Evolutionary conservation across 2,329 filamentous ascomycete species (phyloP).

Genomic region (Fusarium acutatum): DNA sequence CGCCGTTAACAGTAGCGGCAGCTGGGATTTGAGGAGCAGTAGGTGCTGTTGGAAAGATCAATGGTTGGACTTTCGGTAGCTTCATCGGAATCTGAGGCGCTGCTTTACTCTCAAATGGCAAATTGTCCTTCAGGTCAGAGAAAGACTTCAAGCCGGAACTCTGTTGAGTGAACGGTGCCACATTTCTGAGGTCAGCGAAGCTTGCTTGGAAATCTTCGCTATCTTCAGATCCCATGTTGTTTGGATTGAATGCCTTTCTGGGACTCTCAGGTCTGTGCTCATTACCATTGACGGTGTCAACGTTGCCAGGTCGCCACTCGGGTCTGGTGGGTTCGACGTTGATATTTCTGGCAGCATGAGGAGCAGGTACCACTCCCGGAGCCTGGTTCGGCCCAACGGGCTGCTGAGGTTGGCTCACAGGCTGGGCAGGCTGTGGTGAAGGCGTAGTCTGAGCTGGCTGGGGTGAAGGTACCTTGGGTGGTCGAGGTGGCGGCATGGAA

Average conservation of each 20-base stretch:
- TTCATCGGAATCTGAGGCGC: conserved; percentile 53
- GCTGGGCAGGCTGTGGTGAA: conserved; percentile 16
- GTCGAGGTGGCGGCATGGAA: conserved; percentile 29
- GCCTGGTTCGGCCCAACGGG: background rate
- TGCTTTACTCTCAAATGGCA: conserved; percentile 65
- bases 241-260: conserved; percentile 43
- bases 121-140: conserved; percentile 62
- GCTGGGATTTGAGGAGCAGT: conserved; percentile 58
- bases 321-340: conserved; percentile 66
- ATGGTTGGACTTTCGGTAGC: conserved; percentile 44
- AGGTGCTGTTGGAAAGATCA: conserved; percentile 60
- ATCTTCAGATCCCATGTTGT: conserved; percentile 62
- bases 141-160: conserved; percentile 62
- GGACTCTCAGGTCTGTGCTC: conserved; percentile 30
- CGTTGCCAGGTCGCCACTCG: conserved; percentile 66
- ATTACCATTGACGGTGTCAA: conserved; percentile 40
- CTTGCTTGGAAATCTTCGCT: conserved; percentile 63
- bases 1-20: conserved; percentile 52
- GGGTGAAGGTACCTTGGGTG: conserved; percentile 26
- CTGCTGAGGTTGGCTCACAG: background rate
- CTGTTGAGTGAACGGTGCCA: conserved; percentile 62
- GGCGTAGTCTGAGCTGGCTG: conserved; percentile 10
- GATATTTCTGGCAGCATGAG: conserved; percentile 58
- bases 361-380: background rate
- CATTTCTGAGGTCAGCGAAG: conserved; percentile 64